Evolutionary conservation across 805 yeast genomes (phyloP).

Genomic region (Torulaspora indica): DNA sequence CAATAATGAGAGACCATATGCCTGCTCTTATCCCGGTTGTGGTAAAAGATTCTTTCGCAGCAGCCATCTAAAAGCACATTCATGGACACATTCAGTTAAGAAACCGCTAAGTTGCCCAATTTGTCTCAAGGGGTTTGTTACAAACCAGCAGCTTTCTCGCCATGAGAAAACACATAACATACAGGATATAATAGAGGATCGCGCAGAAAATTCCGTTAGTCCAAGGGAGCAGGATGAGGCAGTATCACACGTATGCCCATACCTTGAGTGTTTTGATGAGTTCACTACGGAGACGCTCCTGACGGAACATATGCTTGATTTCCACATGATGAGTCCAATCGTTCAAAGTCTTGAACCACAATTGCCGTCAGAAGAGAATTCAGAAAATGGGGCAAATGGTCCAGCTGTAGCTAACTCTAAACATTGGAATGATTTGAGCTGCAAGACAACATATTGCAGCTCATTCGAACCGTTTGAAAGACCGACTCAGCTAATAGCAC

Average conservation of each 20-base stretch:
- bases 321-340: constrained; percentile 9
- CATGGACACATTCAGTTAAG: constrained; percentile 7
- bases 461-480: constrained; percentile 1
- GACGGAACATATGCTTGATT: constrained; percentile 8
- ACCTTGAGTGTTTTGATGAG: constrained; percentile 1
- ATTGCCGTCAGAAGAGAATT: not conserved
- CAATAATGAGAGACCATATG: constrained; percentile 9
- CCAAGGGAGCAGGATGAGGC: not conserved
- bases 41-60: constrained; percentile 7
- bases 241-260: constrained; percentile 3
- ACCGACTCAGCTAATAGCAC: constrained; percentile 6
- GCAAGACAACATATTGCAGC: constrained; percentile 1
- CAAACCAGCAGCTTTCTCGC: constrained; percentile 10
- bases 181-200: not conserved
- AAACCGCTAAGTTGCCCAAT: constrained; percentile 8
- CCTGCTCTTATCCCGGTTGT: constrained; percentile 7
- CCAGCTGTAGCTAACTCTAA: not conserved
- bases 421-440: not conserved
- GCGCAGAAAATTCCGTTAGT: not conserved
- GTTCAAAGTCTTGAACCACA: not conserved
- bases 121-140: constrained; percentile 11
- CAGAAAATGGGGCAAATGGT: not conserved
- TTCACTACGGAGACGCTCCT: not conserved
- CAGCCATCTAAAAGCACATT: constrained; percentile 9
- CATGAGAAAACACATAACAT: constrained; percentile 6